These are phyloP conservation scores for Hortiboletus campestris DNA, from an alignment of 768 basidiomycete genomes.

Conservation along the genomic window DNA sequence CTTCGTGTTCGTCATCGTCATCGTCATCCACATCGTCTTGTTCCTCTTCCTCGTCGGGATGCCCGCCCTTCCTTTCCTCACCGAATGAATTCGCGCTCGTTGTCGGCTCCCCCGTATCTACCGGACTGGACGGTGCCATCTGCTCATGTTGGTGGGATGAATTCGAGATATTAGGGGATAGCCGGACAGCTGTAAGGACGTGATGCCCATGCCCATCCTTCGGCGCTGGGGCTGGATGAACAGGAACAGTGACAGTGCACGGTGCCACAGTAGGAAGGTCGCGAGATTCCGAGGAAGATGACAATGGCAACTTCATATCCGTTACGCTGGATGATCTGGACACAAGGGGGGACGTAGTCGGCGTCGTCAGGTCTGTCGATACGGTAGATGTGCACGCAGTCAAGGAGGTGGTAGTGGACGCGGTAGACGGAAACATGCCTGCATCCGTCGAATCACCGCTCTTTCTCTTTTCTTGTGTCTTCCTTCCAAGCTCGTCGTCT, in stretches of 20 bases:
- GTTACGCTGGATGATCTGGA: constrained; percentile 23
- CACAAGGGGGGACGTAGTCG: constrained; percentile 16
- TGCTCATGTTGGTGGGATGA: constrained; percentile 10
- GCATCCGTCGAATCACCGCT: constrained; percentile 24
- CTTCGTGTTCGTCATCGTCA: constrained; percentile 18
- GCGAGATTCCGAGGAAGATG: not conserved
- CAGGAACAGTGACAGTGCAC: not conserved
- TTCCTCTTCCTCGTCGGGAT: constrained; percentile 13
- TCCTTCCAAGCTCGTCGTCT: constrained; percentile 10
- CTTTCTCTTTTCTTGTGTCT: constrained; percentile 20
- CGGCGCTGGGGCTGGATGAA: not conserved
- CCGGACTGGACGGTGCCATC: constrained; percentile 3
- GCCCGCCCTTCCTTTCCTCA: constrained; percentile 5
- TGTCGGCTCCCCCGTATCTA: constrained; percentile 9
- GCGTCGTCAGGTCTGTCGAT: constrained; percentile 18
- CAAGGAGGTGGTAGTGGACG: constrained; percentile 24
- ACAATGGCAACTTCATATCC: constrained; percentile 14
- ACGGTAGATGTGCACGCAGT: constrained; percentile 20
- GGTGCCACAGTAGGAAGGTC: not conserved
- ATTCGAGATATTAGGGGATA: constrained; percentile 19
- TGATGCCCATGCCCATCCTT: constrained; percentile 22
- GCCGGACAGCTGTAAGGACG: constrained; percentile 24
- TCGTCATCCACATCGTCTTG: constrained; percentile 12
- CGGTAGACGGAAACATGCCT: constrained; percentile 21
- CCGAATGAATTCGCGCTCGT: constrained; percentile 8